Evolutionary conservation across 2,329 filamentous ascomycete genomes (phyloP).

Genomic region (Dothideomycetidae sp.): DNA sequence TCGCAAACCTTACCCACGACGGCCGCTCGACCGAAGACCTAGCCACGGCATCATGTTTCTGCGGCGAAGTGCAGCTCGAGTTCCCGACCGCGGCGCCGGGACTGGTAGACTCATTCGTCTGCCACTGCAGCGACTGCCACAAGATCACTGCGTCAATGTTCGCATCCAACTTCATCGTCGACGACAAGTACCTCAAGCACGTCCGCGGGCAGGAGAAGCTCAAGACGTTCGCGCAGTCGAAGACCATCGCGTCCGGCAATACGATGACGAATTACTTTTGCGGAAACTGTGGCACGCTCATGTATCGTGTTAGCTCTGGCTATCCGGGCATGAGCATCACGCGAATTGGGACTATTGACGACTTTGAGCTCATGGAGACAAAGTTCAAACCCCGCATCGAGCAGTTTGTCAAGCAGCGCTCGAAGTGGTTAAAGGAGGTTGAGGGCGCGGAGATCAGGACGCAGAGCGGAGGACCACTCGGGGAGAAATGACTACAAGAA

Average conservation of each 20-base stretch:
- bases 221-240: constrained; percentile 30
- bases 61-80: constrained; percentile 40
- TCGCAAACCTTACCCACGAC: background rate
- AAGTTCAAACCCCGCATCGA: constrained; percentile 41
- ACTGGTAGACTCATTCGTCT: constrained; percentile 39
- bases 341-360: constrained; percentile 48
- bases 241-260: constrained; percentile 34
- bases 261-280: constrained; percentile 51
- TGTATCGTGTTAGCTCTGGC: constrained; percentile 38
- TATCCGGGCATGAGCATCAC: constrained; percentile 37
- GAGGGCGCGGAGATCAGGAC: constrained; percentile 26
- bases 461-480: constrained; percentile 11
- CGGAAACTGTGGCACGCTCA: constrained; percentile 42
- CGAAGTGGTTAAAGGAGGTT: constrained; percentile 32
- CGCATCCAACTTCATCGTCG: constrained; percentile 42
- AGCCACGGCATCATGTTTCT: constrained; percentile 46
- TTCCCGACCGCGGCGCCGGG: constrained; percentile 34
- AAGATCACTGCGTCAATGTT: constrained; percentile 51
- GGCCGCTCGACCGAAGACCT: background rate
- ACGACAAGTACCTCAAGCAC: constrained; percentile 32
- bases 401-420: constrained; percentile 38
- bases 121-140: constrained; percentile 46
- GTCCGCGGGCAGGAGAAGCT: constrained; percentile 40
- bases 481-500: too few species aligned
- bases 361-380: constrained; percentile 43